phyloP scores from a whole-genome alignment of 2,329 filamentous ascomycete genomes.

The Pestalotiopsis fici region DNA sequence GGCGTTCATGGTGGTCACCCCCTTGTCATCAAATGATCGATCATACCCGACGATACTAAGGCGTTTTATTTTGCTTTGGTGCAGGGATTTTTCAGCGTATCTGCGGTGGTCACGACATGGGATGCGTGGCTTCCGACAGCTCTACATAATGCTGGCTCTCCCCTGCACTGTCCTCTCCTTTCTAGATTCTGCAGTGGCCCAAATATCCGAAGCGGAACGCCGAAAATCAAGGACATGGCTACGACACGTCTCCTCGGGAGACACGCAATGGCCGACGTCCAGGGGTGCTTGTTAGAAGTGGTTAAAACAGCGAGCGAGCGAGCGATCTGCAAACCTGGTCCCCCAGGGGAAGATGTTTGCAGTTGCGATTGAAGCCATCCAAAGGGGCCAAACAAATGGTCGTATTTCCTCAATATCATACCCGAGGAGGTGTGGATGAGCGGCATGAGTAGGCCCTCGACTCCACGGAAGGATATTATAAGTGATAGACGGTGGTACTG shows the following conservation, averaged over 20 bases:
- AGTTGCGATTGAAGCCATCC: background rate
- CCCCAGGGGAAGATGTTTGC: background rate
- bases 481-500: slow-evolving; percentile 22
- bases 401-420: background rate
- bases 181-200: slow-evolving; percentile 16
- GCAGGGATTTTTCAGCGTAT: slow-evolving; percentile 25
- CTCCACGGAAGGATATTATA: slow-evolving; percentile 15
- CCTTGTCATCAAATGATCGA: slow-evolving; percentile 32
- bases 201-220: slow-evolving; percentile 13
- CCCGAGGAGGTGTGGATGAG: background rate
- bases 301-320: background rate
- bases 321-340: background rate
- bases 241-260: background rate
- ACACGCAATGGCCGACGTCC: background rate
- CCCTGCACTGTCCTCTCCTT: slow-evolving; percentile 31
- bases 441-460: background rate
- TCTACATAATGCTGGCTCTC: slow-evolving; percentile 19
- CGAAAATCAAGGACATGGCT: background rate
- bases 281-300: background rate
- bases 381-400: background rate
- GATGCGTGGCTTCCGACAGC: slow-evolving; percentile 15
- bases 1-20: slow-evolving; percentile 32
- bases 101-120: slow-evolving; percentile 18
- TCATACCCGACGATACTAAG: slow-evolving; percentile 28
- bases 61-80: slow-evolving; percentile 29